phyloP scores from a whole-genome alignment of 2,329 filamentous ascomycete species.

The Sporothrix phasma region DNA sequence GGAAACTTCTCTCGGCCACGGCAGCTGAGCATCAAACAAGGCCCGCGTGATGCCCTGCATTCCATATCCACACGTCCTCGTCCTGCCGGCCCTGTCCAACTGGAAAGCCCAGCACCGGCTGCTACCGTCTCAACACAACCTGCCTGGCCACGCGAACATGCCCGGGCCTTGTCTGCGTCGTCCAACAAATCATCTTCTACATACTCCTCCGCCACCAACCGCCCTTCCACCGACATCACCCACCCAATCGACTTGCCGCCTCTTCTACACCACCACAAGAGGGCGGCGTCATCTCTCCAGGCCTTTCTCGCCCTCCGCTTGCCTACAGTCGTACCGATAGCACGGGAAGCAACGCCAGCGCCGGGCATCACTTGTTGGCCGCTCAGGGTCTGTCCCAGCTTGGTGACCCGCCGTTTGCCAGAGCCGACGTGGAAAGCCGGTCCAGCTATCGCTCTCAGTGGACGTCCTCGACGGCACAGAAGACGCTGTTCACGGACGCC shows the following conservation, averaged over 20 bases:
- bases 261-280: conserved; percentile 13
- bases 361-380: conserved; percentile 13
- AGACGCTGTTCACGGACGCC: conserved; percentile 33
- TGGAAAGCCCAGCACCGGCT: conserved; percentile 11
- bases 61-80: background rate
- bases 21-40: conserved; percentile 42
- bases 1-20: conserved; percentile 53
- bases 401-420: conserved; percentile 33
- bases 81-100: conserved; percentile 18
- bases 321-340: conserved; percentile 29
- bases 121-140: conserved; percentile 10
- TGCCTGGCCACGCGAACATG: conserved; percentile 35
- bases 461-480: conserved; percentile 46
- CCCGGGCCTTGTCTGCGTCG: conserved; percentile 35
- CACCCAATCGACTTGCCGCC: conserved; percentile 23
- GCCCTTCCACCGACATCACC: conserved; percentile 32
- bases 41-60: conserved; percentile 20
- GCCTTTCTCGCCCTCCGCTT: conserved; percentile 24
- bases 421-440: conserved; percentile 42
- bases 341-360: conserved; percentile 20
- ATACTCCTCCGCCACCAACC: conserved; percentile 34
- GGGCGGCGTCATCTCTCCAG: conserved; percentile 16
- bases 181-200: conserved; percentile 39
- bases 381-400: conserved; percentile 5
- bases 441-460: conserved; percentile 48